These are phyloP conservation scores for Solanum bulbocastanum DNA, from an alignment of 257 asterid genomes.

Conservation along the genomic window DNA sequence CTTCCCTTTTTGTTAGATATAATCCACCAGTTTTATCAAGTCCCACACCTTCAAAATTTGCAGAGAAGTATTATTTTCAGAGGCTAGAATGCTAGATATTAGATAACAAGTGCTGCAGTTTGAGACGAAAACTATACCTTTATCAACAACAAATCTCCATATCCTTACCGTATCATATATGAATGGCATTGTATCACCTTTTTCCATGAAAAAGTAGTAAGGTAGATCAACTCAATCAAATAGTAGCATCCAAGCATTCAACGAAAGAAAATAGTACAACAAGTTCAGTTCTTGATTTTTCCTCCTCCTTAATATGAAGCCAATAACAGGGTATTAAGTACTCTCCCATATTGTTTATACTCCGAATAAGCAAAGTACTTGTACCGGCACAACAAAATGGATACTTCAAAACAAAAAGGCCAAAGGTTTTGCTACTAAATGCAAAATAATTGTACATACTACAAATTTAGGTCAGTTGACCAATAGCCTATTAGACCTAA, in stretches of 20 bases:
- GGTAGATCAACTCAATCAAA: background rate
- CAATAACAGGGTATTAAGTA: background rate
- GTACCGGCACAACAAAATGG: background rate
- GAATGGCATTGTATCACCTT: constrained; percentile 87
- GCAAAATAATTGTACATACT: background rate
- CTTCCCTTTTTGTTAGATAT: constrained; percentile 27
- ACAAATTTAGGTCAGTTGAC: background rate
- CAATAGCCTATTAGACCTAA: background rate
- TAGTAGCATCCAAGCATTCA: background rate
- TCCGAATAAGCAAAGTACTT: background rate
- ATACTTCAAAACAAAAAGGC: background rate
- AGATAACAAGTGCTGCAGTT: background rate
- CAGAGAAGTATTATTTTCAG: background rate
- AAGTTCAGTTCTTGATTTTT: background rate
- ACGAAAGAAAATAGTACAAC: background rate
- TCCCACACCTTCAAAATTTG: constrained; percentile 62
- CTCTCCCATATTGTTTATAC: background rate
- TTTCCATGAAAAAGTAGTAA: constrained; percentile 21
- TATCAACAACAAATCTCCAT: background rate
- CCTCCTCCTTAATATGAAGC: background rate
- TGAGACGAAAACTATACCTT: background rate
- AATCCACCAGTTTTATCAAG: constrained; percentile 41
- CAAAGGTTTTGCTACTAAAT: background rate
- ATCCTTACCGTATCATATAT: constrained; percentile 67
- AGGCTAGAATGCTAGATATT: background rate